These are phyloP conservation scores for Sarocladium kiliense DNA, from an alignment of 2,329 filamentous ascomycete species.

Conservation along the genomic window DNA sequence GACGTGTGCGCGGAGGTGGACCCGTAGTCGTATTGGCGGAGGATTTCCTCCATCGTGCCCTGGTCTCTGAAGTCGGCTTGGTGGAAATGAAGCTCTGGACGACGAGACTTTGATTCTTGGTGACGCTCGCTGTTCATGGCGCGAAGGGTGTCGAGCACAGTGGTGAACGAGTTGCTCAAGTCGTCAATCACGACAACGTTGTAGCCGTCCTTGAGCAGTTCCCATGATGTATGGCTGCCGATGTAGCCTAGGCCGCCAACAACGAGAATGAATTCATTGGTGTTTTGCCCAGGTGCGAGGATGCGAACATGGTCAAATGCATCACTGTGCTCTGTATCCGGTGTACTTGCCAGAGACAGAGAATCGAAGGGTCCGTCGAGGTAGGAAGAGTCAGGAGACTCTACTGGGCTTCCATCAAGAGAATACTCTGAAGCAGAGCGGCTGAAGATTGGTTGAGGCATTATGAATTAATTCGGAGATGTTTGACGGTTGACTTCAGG, in stretches of 20 bases:
- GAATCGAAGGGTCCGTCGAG: not conserved
- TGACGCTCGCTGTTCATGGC: not conserved
- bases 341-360: not conserved
- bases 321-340: not conserved
- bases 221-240: conserved; percentile 1
- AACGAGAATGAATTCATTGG: not conserved
- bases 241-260: not conserved
- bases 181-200: conserved; percentile 2
- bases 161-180: not conserved
- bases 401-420: not conserved
- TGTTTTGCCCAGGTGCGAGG: not conserved
- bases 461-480: not conserved
- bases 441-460: not conserved
- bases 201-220: conserved; percentile 5
- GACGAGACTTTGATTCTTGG: not conserved
- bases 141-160: not conserved
- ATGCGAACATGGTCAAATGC: not conserved
- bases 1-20: not conserved
- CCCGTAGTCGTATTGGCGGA: not conserved
- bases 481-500: not conserved
- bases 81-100: not conserved
- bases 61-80: not conserved
- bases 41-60: not conserved
- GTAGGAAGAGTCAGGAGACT: not conserved
- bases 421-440: not conserved